Conservation (phyloP, 164 flowering plant species). For the Houttuynia cordata region DNA sequence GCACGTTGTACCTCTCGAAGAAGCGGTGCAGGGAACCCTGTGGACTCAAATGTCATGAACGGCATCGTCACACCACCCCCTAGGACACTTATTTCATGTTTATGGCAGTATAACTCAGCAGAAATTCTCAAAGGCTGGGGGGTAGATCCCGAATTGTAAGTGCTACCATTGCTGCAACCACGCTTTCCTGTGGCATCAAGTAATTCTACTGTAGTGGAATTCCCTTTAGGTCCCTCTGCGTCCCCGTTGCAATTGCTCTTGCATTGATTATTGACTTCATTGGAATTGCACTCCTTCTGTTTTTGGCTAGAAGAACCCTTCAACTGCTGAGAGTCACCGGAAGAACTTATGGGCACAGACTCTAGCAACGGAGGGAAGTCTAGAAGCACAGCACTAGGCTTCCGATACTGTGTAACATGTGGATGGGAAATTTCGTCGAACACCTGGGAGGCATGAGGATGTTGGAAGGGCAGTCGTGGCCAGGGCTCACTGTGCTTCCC, state of each 20-base stretch:
- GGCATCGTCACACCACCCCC: no score
- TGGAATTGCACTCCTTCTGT: no score
- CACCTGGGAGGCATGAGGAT: no score
- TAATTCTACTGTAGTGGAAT: no score
- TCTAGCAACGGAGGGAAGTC: constrained; percentile 14
- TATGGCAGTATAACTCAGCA: constrained; percentile 51
- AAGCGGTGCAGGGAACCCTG: no score
- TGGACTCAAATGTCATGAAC: no score
- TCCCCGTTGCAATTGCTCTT: constrained; percentile 23
- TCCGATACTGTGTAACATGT: constrained; percentile 91
- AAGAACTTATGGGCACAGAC: constrained; percentile 33
- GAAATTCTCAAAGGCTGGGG: constrained; percentile 11
- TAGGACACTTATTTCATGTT: constrained; percentile 63
- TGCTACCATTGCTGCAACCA: no score
- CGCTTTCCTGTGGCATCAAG: no score
- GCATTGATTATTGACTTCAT: constrained; percentile 25
- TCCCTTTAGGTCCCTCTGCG: no score
- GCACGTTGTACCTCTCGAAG: constrained; percentile 48
- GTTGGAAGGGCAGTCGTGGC: no score
- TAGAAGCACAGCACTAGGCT: constrained; percentile 30
- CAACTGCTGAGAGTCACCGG: constrained; percentile 39
- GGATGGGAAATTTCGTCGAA: no score
- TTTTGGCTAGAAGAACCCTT: constrained; percentile 11
- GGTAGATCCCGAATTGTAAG: constrained; percentile 1
- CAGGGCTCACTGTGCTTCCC: no score